These are phyloP conservation scores for Pythium monospermum DNA, from an alignment of 352 stramenopile species.

Conservation along the genomic window DNA sequence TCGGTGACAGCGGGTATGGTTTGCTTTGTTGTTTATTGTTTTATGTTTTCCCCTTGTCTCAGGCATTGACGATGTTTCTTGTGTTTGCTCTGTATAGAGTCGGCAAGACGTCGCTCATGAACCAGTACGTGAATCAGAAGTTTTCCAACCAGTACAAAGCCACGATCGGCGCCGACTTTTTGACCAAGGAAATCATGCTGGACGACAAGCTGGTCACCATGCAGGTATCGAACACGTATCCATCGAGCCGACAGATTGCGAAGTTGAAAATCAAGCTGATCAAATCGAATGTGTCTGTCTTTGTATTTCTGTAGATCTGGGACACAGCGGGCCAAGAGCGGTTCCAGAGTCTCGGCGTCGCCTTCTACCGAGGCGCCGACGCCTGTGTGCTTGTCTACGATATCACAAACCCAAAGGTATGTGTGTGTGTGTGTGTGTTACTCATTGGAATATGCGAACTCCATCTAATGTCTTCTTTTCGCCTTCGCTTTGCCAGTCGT, in stretches of 20 bases:
- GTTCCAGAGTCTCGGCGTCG: constrained; percentile 97
- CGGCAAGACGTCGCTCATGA: constrained; percentile 99
- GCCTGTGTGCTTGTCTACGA: constrained; percentile 99
- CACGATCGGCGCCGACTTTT: constrained; percentile 98
- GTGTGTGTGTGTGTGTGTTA: neutral
- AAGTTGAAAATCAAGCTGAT: no score
- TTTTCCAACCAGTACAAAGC: constrained; percentile 99
- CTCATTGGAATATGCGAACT: neutral
- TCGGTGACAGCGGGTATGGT: constrained; percentile 95
- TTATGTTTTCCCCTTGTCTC: neutral
- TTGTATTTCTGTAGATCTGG: no score
- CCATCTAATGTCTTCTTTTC: neutral
- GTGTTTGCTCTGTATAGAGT: constrained; percentile 72
- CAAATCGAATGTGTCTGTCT: no score
- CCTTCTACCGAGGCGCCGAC: constrained; percentile 98
- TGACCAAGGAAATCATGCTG: constrained; percentile 96
- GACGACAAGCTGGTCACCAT: constrained; percentile 96
- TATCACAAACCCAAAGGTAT: constrained; percentile 95
- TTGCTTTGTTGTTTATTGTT: neutral
- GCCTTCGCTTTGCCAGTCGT: constrained; percentile 85
- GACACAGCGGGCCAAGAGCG: constrained; percentile 98
- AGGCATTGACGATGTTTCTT: neutral
- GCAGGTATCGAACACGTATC: constrained; percentile 43
- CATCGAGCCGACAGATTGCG: neutral
- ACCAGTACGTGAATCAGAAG: constrained; percentile 98